Evolutionary conservation across 129 eudicot species (phyloP).

Genomic region (Scalesia atractyloides): DNA sequence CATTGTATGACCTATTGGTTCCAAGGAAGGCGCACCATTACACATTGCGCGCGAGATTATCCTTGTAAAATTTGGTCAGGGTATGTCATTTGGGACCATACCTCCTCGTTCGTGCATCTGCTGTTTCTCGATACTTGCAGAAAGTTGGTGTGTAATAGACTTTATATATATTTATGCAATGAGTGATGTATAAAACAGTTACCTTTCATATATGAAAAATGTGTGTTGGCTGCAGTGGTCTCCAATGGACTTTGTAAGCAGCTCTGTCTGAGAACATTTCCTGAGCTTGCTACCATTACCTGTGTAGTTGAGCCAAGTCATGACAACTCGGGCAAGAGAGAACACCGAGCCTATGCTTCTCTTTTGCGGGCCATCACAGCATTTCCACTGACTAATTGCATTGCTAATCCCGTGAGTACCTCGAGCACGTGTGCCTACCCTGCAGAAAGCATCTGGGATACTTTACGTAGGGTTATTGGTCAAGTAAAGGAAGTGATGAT

Average conservation of each 20-base stretch:
- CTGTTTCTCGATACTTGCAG: constrained; percentile 60
- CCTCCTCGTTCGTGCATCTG: constrained; percentile 57
- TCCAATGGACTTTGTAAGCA: constrained; percentile 64
- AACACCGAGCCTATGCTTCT: constrained; percentile 58
- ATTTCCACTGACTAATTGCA: constrained; percentile 45
- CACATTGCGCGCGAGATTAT: no score
- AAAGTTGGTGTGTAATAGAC: constrained; percentile 48
- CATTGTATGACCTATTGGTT: no score
- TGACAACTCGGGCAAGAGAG: not conserved
- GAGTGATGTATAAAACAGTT: not conserved
- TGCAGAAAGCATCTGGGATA: constrained; percentile 59
- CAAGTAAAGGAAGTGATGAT: constrained; percentile 79
- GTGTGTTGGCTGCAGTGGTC: constrained; percentile 52
- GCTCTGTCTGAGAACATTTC: constrained; percentile 55
- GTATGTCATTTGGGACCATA: no score
- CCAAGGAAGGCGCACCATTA: no score
- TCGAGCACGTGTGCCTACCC: constrained; percentile 85
- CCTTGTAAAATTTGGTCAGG: no score
- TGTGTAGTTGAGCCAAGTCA: constrained; percentile 17
- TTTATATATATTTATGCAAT: not conserved
- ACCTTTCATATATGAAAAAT: not conserved
- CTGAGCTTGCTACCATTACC: constrained; percentile 53
- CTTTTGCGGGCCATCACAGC: constrained; percentile 55
- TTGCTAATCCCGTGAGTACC: constrained; percentile 66
- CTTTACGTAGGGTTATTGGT: constrained; percentile 68